Percentiles rank a stretch among this genome's conserved stretches.
Conservation (phyloP, 257 asterid species). For the Marsdenia floribunda region DNA sequence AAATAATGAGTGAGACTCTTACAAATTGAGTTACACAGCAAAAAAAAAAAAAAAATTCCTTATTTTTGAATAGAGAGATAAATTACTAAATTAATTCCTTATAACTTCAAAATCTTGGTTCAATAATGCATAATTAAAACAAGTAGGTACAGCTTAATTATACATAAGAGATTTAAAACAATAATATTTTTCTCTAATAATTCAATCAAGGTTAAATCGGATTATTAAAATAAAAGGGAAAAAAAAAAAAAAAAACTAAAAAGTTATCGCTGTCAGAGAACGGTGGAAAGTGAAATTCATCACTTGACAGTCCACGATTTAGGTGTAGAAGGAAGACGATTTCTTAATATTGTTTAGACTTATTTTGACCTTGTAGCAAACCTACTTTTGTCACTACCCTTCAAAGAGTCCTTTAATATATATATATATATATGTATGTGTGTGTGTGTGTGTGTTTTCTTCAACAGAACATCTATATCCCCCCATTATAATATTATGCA, state of each 20-base stretch:
- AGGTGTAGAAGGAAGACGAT: not conserved
- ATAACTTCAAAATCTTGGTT: too few relatives aligned
- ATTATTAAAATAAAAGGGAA: too few relatives aligned
- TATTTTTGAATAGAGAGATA: too few relatives aligned
- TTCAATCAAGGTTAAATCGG: too few relatives aligned
- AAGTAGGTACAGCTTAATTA: too few relatives aligned
- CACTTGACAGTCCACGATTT: constrained; percentile 12
- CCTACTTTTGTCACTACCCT: not conserved
- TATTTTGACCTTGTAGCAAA: not conserved
- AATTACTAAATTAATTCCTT: too few relatives aligned
- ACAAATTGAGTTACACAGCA: too few relatives aligned
- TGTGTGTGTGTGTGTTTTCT: not conserved
- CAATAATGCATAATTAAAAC: too few relatives aligned
- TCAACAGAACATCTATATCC: not conserved
- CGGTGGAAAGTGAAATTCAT: constrained; percentile 5
- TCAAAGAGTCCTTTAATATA: not conserved
- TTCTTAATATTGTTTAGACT: not conserved
- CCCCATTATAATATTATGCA: not conserved
- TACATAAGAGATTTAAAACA: too few relatives aligned
- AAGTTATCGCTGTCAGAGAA: not conserved
- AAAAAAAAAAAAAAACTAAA: not conserved
- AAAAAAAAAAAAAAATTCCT: too few relatives aligned
- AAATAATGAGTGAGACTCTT: too few relatives aligned
- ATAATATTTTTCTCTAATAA: too few relatives aligned
- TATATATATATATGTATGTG: not conserved